phyloP scores from a whole-genome alignment of 2,329 filamentous ascomycete species.

The Reticulascus tulasneorum region DNA sequence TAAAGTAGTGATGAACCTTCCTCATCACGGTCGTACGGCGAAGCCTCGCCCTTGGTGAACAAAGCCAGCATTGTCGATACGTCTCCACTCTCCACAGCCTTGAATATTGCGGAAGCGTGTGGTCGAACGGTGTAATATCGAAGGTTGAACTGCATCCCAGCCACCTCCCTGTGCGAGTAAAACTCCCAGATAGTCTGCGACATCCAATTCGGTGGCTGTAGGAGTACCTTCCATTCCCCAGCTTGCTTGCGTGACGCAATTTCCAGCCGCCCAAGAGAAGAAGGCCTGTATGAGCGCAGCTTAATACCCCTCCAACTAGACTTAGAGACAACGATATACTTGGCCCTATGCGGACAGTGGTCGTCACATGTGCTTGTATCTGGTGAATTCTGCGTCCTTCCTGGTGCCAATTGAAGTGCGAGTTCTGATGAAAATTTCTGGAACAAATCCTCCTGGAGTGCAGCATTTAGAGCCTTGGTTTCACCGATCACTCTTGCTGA shows the following conservation, averaged over 20 bases:
- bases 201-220: neutral
- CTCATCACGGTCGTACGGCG: slow-evolving; percentile 1
- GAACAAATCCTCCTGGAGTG: neutral
- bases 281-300: neutral
- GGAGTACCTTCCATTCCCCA: neutral
- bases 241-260: neutral
- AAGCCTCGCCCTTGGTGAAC: slow-evolving; percentile 1
- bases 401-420: neutral
- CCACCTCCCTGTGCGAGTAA: neutral
- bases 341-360: too few relatives aligned
- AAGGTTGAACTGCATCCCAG: slow-evolving; percentile 2
- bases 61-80: neutral
- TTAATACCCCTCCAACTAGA: neutral
- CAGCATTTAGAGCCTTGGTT: neutral
- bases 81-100: neutral
- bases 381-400: neutral
- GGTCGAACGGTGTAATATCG: slow-evolving; percentile 1
- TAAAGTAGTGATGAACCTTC: neutral
- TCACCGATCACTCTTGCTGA: neutral
- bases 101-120: neutral
- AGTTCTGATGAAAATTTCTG: neutral
- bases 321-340: too few relatives aligned
- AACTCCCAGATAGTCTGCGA: neutral
- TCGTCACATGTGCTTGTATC: too few relatives aligned
- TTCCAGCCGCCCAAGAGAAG: neutral